A percentile compares a stretch with the other conserved stretches of the same genome.
Conservation (phyloP, 1,284 basidiomycete species). For the Ustilago trichophora region DNA sequence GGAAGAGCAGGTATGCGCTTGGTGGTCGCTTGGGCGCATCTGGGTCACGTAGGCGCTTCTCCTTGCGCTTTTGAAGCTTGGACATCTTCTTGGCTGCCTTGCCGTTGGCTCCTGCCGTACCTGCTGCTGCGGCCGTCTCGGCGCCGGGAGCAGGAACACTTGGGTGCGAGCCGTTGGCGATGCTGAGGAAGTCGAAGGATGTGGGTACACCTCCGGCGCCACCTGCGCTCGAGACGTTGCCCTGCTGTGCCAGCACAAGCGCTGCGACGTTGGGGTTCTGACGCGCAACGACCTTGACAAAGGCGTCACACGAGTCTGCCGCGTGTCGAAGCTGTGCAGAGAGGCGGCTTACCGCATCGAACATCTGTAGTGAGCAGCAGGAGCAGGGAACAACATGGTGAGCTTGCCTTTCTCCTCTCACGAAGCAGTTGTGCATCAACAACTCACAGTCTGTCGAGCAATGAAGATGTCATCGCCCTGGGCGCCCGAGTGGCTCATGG, state of each 20-base stretch:
- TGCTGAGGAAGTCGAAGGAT: conserved; percentile 46
- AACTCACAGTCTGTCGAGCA: conserved; percentile 46
- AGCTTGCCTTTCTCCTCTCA: no score
- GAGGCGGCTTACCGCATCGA: conserved; percentile 48
- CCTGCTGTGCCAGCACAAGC: conserved; percentile 45
- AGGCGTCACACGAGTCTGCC: conserved; percentile 50
- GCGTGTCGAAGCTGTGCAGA: conserved; percentile 51
- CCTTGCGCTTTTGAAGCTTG: conserved; percentile 50
- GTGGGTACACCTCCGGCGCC: conserved; percentile 26
- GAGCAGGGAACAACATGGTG: no score
- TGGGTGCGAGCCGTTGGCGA: conserved; percentile 40
- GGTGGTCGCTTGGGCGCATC: conserved; percentile 61
- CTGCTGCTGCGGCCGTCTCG: conserved; percentile 33
- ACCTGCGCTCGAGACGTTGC: conserved; percentile 33
- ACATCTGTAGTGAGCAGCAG: conserved; percentile 29
- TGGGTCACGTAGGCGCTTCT: conserved; percentile 55
- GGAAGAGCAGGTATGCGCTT: conserved; percentile 60
- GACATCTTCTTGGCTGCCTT: conserved; percentile 45
- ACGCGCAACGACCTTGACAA: conserved; percentile 50
- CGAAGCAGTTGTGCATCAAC: no score
- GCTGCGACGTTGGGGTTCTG: conserved; percentile 54
- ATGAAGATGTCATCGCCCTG: conserved; percentile 50
- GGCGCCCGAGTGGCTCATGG: conserved; percentile 29
- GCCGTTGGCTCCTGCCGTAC: conserved; percentile 35
- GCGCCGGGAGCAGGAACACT: conserved; percentile 21